A percentile compares a stretch with the other conserved stretches of the same genome.
Evolutionary conservation across 805 yeast species (phyloP).

Genomic region (Isabelozyma rhagii): DNA sequence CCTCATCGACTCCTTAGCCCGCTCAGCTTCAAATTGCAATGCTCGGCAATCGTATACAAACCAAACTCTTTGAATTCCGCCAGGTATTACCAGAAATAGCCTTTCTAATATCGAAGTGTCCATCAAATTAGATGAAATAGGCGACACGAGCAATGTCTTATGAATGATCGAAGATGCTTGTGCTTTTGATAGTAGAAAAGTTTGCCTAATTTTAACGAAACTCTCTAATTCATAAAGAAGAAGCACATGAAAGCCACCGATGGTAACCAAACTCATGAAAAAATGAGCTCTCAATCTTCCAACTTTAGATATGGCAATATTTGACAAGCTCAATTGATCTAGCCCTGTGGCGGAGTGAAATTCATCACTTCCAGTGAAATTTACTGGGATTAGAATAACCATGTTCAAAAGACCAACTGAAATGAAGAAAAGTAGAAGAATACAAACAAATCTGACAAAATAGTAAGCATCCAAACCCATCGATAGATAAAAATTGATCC

Average conservation of each 20-base stretch:
- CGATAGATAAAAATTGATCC: slow-evolving; percentile 42
- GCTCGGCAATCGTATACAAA: slow-evolving; percentile 38
- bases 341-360: slow-evolving; percentile 44
- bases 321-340: slow-evolving; percentile 70
- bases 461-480: slow-evolving; percentile 76
- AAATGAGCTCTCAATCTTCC: slow-evolving; percentile 60
- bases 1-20: slow-evolving; percentile 23
- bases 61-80: slow-evolving; percentile 58
- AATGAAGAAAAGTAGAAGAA: slow-evolving; percentile 49
- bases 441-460: slow-evolving; percentile 58
- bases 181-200: slow-evolving; percentile 27
- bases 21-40: slow-evolving; percentile 14
- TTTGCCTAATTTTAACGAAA: slow-evolving; percentile 48
- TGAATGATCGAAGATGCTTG: slow-evolving; percentile 24
- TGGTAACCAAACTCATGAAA: slow-evolving; percentile 50
- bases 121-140: slow-evolving; percentile 39
- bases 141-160: slow-evolving; percentile 39
- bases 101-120: slow-evolving; percentile 20
- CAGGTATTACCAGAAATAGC: slow-evolving; percentile 44
- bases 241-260: slow-evolving; percentile 54
- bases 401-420: slow-evolving; percentile 53
- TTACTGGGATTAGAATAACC: slow-evolving; percentile 63
- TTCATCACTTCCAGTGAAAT: slow-evolving; percentile 39
- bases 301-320: slow-evolving; percentile 54
- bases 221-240: slow-evolving; percentile 54